Evolutionary conservation across 805 yeast genomes (phyloP), one percentile per base, ranked within the genome.

Genomic region (Starmerella sp.): DNA sequence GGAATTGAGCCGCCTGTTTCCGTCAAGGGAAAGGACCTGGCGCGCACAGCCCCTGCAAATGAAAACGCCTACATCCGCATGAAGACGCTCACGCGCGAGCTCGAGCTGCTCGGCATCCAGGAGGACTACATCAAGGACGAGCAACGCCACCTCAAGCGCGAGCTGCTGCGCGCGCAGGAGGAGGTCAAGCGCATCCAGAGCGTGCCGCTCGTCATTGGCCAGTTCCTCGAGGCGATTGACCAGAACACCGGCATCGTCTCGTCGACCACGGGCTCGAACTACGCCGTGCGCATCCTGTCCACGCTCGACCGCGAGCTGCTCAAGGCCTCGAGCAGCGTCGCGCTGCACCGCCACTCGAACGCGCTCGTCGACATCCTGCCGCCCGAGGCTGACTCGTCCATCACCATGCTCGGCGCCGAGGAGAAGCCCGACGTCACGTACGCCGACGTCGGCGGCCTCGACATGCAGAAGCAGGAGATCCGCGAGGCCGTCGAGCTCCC

Each of bases 401-500:
- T 93, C 62, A 83, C 98, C 37, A 89, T 95, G 69, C 84, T 93
- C 65, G 95, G 96, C 35, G 95, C 91, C 44, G 86, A 87, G 64
- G 96, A 95, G 71, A 86, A 85, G 67, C 98, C 98, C 47, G 86
- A 93, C 30, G 97, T 91, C 65, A 82, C 96, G 2, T 93, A 93
- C 66, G 95, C 96, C 36, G 98, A 93, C 70, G 97, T 93, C 54
- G 99, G 99, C 71, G 99, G 98, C 42, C 76, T 93, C 68, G 98
- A 93, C 70, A 89, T 93, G 95, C 99, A 93, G 72, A 95, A 93
- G 66, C 98, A 95, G 72, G 99, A 93, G 73, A 93, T 93, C 60
- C 81, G 97, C 67, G 99, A 93, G 73, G 98, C 98, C 2, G 97
- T 93, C 14, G 98, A 93, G 71, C 77, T 93, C 63, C 98, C 98